These are phyloP conservation scores for Ceratocystis albifundus DNA, from an alignment of 2,329 filamentous ascomycete species.

Conservation along the genomic window DNA sequence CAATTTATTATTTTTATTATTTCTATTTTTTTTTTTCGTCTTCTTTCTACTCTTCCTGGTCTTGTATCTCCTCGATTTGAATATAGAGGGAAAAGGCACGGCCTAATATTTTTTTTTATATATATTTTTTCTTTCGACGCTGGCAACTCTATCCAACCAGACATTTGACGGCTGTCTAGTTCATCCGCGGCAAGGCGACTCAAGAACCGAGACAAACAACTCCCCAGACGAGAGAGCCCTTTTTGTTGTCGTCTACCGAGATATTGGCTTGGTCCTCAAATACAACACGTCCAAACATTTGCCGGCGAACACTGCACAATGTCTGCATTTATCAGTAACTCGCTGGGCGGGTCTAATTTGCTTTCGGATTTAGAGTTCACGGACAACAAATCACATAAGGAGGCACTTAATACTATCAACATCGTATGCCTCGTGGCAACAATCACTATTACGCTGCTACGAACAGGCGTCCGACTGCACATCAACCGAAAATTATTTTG, in stretches of 20 bases:
- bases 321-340: conserved; percentile 6
- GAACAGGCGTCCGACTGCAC: conserved; percentile 16
- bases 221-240: too few species aligned
- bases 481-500: conserved; percentile 19
- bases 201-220: too few species aligned
- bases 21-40: neutral
- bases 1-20: neutral
- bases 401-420: neutral
- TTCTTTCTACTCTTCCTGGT: neutral
- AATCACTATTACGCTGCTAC: conserved; percentile 12
- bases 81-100: neutral
- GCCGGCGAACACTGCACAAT: neutral
- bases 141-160: too few species aligned
- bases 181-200: too few species aligned
- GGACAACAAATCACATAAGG: conserved; percentile 6
- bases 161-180: too few species aligned
- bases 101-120: too few species aligned
- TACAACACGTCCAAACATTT: neutral
- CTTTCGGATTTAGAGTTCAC: conserved; percentile 16
- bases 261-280: too few species aligned
- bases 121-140: too few species aligned
- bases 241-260: too few species aligned
- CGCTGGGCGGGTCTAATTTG: neutral
- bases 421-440: conserved; percentile 7
- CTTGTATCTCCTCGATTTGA: neutral